Base-by-base conservation (phyloP, 2,329 filamentous ascomycete species). In the Fusarium nisikadoi region DNA sequence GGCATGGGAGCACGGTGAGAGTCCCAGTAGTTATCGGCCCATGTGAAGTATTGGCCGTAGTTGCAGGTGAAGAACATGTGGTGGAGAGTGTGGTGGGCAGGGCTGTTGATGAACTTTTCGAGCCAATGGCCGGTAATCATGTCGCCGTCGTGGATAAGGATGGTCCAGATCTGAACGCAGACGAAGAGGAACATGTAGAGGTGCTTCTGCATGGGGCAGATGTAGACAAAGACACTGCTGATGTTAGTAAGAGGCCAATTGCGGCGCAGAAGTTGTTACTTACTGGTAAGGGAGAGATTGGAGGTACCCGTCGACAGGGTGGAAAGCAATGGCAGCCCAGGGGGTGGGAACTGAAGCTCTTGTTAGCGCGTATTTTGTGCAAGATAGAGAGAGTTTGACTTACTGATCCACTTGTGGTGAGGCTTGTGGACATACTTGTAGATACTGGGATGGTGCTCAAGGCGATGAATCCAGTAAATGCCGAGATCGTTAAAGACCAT, bases 11-110 rank as follows among this genome's bases (percentile, higher is more conserved):
- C 77, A 49, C 82, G 76, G 77, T 85, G 83, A 17, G 84, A 85
- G 73, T 80, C 79, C 69, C 83, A 85, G 74, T 82, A 84, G 76
- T 56, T 80, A 73, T 85, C 83, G 72, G 82, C 83, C 83, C 83
- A 85, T 67, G 84, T 85, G 69, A 85, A 85, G 76, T 85, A 85
- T 76, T 85, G 84, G 65, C 84, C 84, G 76, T 85, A 85, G 78
- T 85, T 85, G 81, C 83, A 81, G 66, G 81, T 86, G 75, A 86
- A 86, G 78, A 84, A 85, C 76, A 86, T 83, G 78, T 86, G 84
- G 75, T 86, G 84, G 36, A 85, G 79, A 8, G 83, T 85, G 79
- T 86, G 84, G 75, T 84, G 83, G 16, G 84, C 84, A 11, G 84
- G 83, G 69, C 83, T 83, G 80, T 86, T 86, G 80, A 86, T 82